Evolutionary conservation across 139 green algal species (phyloP).

Genomic region (Pseudopediastrum boryanum): DNA sequence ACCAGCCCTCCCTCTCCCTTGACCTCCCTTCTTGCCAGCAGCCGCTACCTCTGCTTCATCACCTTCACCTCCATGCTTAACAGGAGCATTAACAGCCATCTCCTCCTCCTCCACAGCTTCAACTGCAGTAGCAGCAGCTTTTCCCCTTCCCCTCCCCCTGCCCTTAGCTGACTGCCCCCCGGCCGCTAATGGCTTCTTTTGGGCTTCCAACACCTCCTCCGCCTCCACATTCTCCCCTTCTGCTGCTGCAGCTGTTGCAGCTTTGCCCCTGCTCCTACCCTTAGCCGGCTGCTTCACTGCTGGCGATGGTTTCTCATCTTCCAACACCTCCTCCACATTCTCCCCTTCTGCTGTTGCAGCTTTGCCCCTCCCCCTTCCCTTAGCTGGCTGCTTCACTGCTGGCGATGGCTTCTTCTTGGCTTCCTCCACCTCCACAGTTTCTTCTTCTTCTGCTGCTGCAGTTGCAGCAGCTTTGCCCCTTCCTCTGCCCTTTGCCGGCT

Average conservation of each 20-base stretch:
- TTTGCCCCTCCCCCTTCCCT: conserved; percentile 10
- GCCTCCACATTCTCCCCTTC: not conserved
- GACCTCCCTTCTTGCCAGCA: not conserved
- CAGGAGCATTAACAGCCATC: too few relatives aligned
- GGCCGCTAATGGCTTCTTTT: not conserved
- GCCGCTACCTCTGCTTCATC: not conserved
- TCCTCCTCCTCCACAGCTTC: too few relatives aligned
- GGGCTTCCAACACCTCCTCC: not conserved
- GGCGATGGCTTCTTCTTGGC: too few relatives aligned
- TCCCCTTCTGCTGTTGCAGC: too few relatives aligned
- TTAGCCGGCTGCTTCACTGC: not conserved
- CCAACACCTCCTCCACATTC: too few relatives aligned
- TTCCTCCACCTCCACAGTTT: too few relatives aligned
- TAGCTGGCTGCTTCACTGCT: not conserved
- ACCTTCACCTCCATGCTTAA: too few relatives aligned
- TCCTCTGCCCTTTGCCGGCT: not conserved
- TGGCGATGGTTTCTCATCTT: too few relatives aligned
- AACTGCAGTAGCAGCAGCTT: not conserved
- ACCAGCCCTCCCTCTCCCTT: not conserved
- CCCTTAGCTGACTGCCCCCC: not conserved
- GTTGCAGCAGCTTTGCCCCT: not conserved
- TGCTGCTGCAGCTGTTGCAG: not conserved
- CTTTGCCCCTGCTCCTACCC: conserved; percentile 2
- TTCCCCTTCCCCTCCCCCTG: not conserved
- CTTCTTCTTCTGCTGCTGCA: too few relatives aligned